Conservation (phyloP, 164 flowering plant genomes). For the Paratinospora sagittata region DNA sequence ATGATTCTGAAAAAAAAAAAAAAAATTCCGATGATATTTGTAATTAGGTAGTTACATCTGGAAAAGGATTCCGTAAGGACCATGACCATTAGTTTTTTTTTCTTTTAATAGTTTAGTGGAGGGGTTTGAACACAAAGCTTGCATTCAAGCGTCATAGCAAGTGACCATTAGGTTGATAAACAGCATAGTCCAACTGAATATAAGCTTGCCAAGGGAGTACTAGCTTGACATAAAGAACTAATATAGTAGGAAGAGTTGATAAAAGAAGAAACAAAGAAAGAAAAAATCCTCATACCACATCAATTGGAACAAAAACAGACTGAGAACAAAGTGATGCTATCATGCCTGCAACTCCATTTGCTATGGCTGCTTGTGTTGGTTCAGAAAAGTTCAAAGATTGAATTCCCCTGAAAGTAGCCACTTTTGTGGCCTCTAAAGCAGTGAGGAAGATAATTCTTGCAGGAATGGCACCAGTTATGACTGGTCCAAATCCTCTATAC, state of each 20-base stretch:
- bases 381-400: slow-evolving; percentile 74
- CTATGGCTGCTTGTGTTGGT: slow-evolving; percentile 81
- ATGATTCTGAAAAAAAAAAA: neutral
- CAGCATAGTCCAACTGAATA: neutral
- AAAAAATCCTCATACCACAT: slow-evolving; percentile 57
- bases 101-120: neutral
- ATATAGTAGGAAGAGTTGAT: neutral
- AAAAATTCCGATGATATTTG: neutral
- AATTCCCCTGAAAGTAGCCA: slow-evolving; percentile 58
- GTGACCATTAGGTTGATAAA: neutral
- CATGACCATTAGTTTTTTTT: neutral
- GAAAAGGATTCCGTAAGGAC: neutral
- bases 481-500: slow-evolving; percentile 93
- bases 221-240: neutral
- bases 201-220: neutral
- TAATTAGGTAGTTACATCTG: neutral
- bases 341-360: slow-evolving; percentile 96
- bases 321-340: slow-evolving; percentile 73
- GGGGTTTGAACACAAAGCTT: neutral
- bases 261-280: neutral
- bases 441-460: slow-evolving; percentile 84
- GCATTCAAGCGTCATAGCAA: neutral
- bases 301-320: slow-evolving; percentile 90
- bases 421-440: slow-evolving; percentile 88
- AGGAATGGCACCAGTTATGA: slow-evolving; percentile 93